Conservation (phyloP, 2,329 filamentous ascomycete genomes). For the Blastomyces silverae region DNA sequence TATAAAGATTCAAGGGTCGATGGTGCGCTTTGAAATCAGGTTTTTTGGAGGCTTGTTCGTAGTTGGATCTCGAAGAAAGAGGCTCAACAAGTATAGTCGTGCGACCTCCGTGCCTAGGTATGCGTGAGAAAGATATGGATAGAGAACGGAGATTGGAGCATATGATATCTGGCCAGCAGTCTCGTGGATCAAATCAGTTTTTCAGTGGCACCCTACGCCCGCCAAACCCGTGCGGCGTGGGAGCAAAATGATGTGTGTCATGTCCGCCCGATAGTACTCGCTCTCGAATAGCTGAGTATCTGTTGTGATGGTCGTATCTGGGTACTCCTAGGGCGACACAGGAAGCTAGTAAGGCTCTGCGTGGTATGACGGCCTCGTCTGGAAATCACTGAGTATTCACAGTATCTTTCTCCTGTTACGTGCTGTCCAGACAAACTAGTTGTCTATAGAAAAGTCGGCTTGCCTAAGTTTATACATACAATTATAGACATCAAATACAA, state of each 20-base stretch:
- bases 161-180: neutral
- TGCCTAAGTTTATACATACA: neutral
- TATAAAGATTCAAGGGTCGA: neutral
- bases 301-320: slow-evolving; percentile 64
- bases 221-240: neutral
- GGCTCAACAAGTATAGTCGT: neutral
- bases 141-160: neutral
- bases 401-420: neutral
- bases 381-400: neutral
- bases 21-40: neutral
- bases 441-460: neutral
- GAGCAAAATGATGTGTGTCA: slow-evolving; percentile 41
- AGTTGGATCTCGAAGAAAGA: neutral
- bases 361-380: neutral
- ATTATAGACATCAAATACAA: neutral
- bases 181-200: neutral
- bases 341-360: slow-evolving; percentile 48
- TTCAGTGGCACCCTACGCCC: neutral
- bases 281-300: slow-evolving; percentile 53
- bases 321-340: slow-evolving; percentile 61
- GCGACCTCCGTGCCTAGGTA: neutral
- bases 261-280: slow-evolving; percentile 55
- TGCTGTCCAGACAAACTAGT: neutral
- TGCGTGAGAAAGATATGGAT: neutral
- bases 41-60: neutral